A percentile compares a stretch with the other conserved stretches of the same genome.
These are phyloP conservation scores for Vitis riparia DNA, from an alignment of 164 flowering plant genomes.

Conservation along the genomic window DNA sequence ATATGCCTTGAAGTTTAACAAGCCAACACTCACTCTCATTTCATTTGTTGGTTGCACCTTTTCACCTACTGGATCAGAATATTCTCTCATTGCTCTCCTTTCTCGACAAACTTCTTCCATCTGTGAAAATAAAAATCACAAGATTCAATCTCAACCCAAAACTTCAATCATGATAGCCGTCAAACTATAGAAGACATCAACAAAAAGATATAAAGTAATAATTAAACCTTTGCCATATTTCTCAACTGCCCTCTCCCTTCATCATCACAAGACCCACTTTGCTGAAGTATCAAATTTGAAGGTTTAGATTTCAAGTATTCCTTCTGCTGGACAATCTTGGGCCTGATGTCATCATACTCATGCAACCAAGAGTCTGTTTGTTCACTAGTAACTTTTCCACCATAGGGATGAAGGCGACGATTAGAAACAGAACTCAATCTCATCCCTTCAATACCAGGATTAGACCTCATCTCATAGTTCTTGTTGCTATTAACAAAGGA, in stretches of 20 bases:
- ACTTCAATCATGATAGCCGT: neutral
- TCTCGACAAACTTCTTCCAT: constrained; percentile 31
- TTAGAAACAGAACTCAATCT: constrained; percentile 25
- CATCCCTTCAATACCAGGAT: constrained; percentile 25
- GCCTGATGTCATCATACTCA: constrained; percentile 17
- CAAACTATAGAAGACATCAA: neutral
- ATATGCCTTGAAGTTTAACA: neutral
- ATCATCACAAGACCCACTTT: constrained; percentile 20
- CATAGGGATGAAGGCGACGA: constrained; percentile 14
- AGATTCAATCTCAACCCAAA: constrained; percentile 6
- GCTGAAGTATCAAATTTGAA: constrained; percentile 21
- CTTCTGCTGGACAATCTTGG: constrained; percentile 22
- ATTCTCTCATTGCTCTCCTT: constrained; percentile 26
- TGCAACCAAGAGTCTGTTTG: constrained; percentile 21
- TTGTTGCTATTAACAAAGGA: constrained; percentile 16
- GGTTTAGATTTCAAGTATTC: constrained; percentile 29
- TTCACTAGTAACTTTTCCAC: constrained; percentile 24
- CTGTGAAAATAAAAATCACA: constrained; percentile 22
- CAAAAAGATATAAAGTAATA: neutral
- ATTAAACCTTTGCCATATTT: constrained; percentile 38
- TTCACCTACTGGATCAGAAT: constrained; percentile 17
- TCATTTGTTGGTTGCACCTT: constrained; percentile 34
- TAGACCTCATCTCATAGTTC: constrained; percentile 18
- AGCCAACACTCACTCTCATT: constrained; percentile 31
- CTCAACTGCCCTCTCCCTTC: constrained; percentile 31